Evolutionary conservation across 108 stramenopile species (phyloP).

Genomic region (Fragilariopsis cylindrus): DNA sequence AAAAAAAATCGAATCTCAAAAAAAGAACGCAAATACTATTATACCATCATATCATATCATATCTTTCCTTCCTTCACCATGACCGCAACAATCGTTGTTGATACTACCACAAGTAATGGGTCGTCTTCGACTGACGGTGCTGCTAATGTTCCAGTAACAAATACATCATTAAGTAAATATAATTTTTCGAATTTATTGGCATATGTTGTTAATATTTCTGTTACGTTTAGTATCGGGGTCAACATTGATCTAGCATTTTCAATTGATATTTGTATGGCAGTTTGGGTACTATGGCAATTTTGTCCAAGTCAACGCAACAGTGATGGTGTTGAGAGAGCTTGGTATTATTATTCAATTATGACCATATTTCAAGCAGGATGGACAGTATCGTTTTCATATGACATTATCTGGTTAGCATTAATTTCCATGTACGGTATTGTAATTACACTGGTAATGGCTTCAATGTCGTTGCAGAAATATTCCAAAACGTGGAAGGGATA

Average conservation of each 20-base stretch:
- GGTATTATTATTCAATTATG: neutral
- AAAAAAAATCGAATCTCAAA: neutral
- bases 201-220: neutral
- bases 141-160: neutral
- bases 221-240: constrained; percentile 20
- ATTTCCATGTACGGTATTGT: neutral
- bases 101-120: neutral
- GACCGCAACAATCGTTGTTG: neutral
- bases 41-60: neutral
- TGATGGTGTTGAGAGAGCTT: neutral
- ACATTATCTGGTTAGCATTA: neutral
- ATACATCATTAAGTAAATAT: neutral
- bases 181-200: neutral
- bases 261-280: neutral
- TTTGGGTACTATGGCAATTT: constrained; percentile 3
- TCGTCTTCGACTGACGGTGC: neutral
- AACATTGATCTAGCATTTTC: neutral
- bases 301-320: neutral
- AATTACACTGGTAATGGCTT: neutral
- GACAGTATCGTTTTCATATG: neutral
- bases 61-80: neutral
- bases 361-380: neutral
- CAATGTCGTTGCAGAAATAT: neutral
- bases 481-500: neutral
- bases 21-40: neutral